phyloP scores from a whole-genome alignment of 225 moss, liverwort and hornwort genomes.

The Bryoerythrophyllum caledonicum region DNA sequence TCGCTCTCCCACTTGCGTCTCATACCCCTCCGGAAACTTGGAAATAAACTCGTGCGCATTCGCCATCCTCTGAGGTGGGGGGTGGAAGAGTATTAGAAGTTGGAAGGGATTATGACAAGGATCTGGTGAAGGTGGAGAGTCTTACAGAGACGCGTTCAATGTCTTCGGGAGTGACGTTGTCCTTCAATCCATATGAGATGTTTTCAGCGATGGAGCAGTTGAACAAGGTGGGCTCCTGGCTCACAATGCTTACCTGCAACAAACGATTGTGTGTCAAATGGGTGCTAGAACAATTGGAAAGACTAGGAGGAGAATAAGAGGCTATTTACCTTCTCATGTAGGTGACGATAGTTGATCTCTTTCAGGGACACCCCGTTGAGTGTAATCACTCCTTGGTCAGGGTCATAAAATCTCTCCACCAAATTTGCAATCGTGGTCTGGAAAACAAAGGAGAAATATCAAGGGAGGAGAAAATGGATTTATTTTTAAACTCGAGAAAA shows the following conservation, averaged over 20 bases:
- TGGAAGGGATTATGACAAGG: background rate
- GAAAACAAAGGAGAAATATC: constrained; percentile 10
- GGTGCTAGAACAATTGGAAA: background rate
- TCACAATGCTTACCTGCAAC: constrained; percentile 95
- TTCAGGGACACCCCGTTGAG: constrained; percentile 70
- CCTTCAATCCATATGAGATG: constrained; percentile 80
- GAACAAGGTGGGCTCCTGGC: constrained; percentile 94
- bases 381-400: constrained; percentile 75
- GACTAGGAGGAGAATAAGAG: no score
- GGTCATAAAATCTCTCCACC: constrained; percentile 98
- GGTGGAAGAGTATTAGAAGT: background rate
- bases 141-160: constrained; percentile 90
- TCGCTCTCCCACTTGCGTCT: constrained; percentile 84
- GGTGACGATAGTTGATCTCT: constrained; percentile 81
- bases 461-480: no score
- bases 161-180: constrained; percentile 47
- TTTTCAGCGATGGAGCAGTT: constrained; percentile 90
- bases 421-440: constrained; percentile 98
- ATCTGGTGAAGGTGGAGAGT: no score
- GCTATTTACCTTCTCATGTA: constrained; percentile 73
- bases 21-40: constrained; percentile 75
- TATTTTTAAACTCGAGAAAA: no score
- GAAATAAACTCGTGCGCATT: constrained; percentile 85
- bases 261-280: background rate
- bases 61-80: constrained; percentile 34